A percentile compares a stretch with the other conserved stretches of the same genome.
Conservation (phyloP, 2,329 filamentous ascomycete species). For the Fusarium hostae region DNA sequence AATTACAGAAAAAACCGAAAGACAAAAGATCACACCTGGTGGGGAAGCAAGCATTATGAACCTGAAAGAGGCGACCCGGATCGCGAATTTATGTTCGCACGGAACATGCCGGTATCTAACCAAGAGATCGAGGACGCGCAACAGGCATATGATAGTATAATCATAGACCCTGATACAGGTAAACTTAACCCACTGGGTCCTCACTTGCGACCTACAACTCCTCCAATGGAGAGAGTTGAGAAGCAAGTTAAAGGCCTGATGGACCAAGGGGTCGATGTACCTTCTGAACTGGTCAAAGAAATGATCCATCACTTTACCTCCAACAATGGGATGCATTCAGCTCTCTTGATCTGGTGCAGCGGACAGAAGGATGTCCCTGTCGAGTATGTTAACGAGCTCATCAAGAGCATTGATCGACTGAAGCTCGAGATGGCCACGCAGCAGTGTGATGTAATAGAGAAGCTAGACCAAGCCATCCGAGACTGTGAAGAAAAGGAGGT, state of each 20-base stretch:
- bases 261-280: constrained; percentile 2
- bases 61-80: constrained; percentile 9
- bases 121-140: neutral
- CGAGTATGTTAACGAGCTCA: constrained; percentile 20
- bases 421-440: constrained; percentile 20
- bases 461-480: neutral
- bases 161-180: neutral
- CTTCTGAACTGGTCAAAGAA: constrained; percentile 3
- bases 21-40: constrained; percentile 8
- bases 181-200: constrained; percentile 1
- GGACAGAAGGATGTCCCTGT: constrained; percentile 4
- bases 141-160: neutral
- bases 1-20: neutral
- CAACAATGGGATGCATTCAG: constrained; percentile 16
- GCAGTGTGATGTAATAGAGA: neutral
- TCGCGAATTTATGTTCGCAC: constrained; percentile 16
- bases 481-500: neutral
- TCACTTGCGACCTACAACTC: constrained; percentile 27
- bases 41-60: constrained; percentile 2
- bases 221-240: constrained; percentile 16
- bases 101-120: constrained; percentile 9
- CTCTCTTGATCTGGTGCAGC: constrained; percentile 23
- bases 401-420: constrained; percentile 18
- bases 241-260: constrained; percentile 15
- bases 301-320: constrained; percentile 10